Evolutionary conservation across 2,329 filamentous ascomycete genomes (phyloP).

Genomic region (Trichoderma koningii): DNA sequence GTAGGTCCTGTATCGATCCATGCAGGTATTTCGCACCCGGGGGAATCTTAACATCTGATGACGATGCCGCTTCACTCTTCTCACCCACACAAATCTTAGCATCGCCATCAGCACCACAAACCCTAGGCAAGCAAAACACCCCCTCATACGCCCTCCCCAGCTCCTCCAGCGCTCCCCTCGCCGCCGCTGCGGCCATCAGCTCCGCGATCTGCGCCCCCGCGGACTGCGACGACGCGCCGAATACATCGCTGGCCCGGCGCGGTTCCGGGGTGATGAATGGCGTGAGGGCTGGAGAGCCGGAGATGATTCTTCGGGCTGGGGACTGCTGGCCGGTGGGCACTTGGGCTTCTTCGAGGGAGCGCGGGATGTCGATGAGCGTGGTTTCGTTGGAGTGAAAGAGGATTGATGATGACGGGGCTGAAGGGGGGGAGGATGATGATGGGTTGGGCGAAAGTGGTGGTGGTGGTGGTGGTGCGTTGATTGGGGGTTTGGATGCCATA

Average conservation of each 20-base stretch:
- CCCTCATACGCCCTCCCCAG: slow-evolving; percentile 43
- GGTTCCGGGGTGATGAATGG: slow-evolving; percentile 58
- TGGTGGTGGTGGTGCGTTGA: neutral
- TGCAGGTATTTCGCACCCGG: slow-evolving; percentile 48
- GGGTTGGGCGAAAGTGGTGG: neutral
- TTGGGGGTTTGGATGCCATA: slow-evolving; percentile 14
- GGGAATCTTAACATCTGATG: slow-evolving; percentile 41
- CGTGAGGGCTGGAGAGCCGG: slow-evolving; percentile 45
- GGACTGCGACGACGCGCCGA: slow-evolving; percentile 32
- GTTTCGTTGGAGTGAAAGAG: slow-evolving; percentile 41
- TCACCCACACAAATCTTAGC: neutral
- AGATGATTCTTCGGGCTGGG: slow-evolving; percentile 49
- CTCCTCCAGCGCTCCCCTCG: slow-evolving; percentile 47
- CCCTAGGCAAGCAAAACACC: slow-evolving; percentile 51
- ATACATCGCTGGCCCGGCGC: slow-evolving; percentile 32
- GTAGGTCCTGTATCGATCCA: slow-evolving; percentile 49
- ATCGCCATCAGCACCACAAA: slow-evolving; percentile 25
- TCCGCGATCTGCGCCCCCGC: slow-evolving; percentile 55
- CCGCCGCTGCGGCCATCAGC: slow-evolving; percentile 54
- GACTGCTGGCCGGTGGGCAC: slow-evolving; percentile 44
- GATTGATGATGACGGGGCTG: slow-evolving; percentile 33
- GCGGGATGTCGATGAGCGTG: slow-evolving; percentile 66
- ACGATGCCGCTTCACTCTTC: too few species aligned
- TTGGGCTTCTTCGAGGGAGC: slow-evolving; percentile 69
- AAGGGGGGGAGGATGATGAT: neutral